Base-by-base conservation (phyloP, 2,329 filamentous ascomycete genomes). In the Exophiala calicioides region DNA sequence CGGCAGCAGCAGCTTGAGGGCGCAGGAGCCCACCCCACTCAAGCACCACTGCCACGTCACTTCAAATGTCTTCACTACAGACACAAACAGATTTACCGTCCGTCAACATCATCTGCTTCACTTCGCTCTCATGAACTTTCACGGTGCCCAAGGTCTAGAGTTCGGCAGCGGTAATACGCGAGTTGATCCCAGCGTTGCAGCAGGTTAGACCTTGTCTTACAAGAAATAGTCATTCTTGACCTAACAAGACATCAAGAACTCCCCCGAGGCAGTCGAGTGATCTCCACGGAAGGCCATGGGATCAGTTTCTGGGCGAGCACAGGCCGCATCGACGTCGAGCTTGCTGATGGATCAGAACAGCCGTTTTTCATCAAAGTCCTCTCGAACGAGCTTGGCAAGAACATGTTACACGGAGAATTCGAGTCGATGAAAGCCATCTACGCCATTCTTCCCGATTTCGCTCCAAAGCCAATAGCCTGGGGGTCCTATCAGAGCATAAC, bases 351-450 rank as follows among this genome's bases (percentile, higher is more conserved):
- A n/a, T n/a, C n/a, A n/a, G n/a, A n/a, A n/a, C n/a, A n/a, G n/a
- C n/a, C n/a, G n/a, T 52, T 21, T 19, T 48, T 48, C 18, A 21
- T 52, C 32, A 52, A 52, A 31, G 39, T 49, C 18, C 13, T 31
- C 10, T 41, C 26, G 9, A 20, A 27, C 4, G 31, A 47, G 4
- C 30, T 27, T 3, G 50, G 47, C 12, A 34, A 27, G 29, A 24
- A n/a, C 27, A 44, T 60, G 47, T 37, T 63, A 3, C 46, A 62
- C 36, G 63, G 64, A 3, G 66, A 68, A 52, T 67, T 61, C 50
- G 47, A 57, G n/a, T 58, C 61, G 23, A 60, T 65, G 55, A 55
- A 55, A 3, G 63, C 60, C 24, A 52, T 67, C 9, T 55, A 64
- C 39, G 58, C 51, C 9, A 29, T 52, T 5, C 46, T 58, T 2